Percentiles rank a stretch among this genome's conserved stretches.
phyloP scores from a whole-genome alignment of 371 early-diverging fungal genomes.

The Saksenaea vasiformis region DNA sequence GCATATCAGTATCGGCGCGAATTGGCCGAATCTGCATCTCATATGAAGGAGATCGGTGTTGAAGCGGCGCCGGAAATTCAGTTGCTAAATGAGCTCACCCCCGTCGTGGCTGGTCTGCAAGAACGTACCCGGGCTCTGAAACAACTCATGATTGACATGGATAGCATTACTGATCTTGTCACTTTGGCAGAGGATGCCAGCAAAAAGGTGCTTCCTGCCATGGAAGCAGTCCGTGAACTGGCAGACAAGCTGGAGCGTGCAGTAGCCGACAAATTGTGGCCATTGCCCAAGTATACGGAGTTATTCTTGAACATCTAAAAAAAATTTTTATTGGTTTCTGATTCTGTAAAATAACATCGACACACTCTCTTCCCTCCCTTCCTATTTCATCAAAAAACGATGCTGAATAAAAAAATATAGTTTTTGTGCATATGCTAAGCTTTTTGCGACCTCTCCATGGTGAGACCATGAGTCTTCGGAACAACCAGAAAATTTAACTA shows the following conservation, averaged over 20 bases:
- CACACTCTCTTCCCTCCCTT: background rate
- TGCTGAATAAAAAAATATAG: too few relatives aligned
- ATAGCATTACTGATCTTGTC: conserved; percentile 60
- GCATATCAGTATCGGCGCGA: conserved; percentile 86
- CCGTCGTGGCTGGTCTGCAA: conserved; percentile 61
- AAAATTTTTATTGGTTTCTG: background rate
- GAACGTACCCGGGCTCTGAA: conserved; percentile 57
- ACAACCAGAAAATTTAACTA: background rate
- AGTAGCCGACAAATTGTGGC: conserved; percentile 91
- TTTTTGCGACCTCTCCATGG: too few relatives aligned
- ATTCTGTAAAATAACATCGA: conserved; percentile 2
- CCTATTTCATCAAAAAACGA: background rate
- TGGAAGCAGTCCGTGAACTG: conserved; percentile 71
- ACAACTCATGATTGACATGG: conserved; percentile 61
- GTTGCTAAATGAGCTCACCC: conserved; percentile 69
- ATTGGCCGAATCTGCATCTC: conserved; percentile 75
- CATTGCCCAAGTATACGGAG: conserved; percentile 96
- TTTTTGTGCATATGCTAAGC: conserved; percentile 1
- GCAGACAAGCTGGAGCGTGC: conserved; percentile 81
- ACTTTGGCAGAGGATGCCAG: conserved; percentile 67
- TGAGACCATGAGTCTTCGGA: background rate
- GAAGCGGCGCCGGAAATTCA: conserved; percentile 69
- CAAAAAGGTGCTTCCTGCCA: conserved; percentile 63
- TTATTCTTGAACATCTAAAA: conserved; percentile 77
- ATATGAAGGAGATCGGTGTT: conserved; percentile 66